Base-by-base conservation (phyloP, 2,329 filamentous ascomycete species). In the Cladosporium phlei region DNA sequence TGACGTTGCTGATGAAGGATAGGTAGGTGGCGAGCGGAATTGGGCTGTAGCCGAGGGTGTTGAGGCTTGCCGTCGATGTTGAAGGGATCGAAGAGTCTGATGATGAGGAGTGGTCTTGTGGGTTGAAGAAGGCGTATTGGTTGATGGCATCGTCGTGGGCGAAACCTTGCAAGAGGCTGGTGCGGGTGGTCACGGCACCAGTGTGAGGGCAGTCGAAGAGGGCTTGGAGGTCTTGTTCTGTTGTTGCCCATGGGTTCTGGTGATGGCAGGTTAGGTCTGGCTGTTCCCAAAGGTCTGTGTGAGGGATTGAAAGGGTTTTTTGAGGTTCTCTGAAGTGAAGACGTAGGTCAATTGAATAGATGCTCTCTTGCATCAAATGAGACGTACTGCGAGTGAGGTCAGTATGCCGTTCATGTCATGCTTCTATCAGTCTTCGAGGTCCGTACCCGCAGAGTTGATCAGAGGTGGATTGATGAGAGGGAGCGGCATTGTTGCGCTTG, bases 241-340 rank as follows among this genome's bases (percentile, higher is more conserved):
- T 79, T 0, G 84, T 87, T 20, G 85, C 85, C 85, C 85, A 89
- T 0, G 86, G 86, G 39, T 79, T 83, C n/a, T n/a, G n/a, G n/a
- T n/a, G n/a, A n/a, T n/a, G n/a, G n/a, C n/a, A n/a, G n/a, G n/a
- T n/a, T n/a, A n/a, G n/a, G n/a, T n/a, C n/a, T n/a, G n/a, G n/a
- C n/a, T n/a, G n/a, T n/a, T n/a, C n/a, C n/a, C n/a, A n/a, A n/a
- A n/a, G n/a, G n/a, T n/a, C n/a, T n/a, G n/a, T n/a, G n/a, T n/a
- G n/a, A n/a, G n/a, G n/a, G n/a, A n/a, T n/a, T n/a, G n/a, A n/a
- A n/a, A n/a, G n/a, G n/a, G n/a, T n/a, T n/a, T n/a, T n/a, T n/a
- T n/a, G n/a, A n/a, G n/a, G n/a, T n/a, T n/a, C n/a, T n/a, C n/a
- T n/a, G n/a, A n/a, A n/a, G n/a, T n/a, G n/a, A n/a, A n/a, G n/a